A percentile compares a stretch with the other conserved stretches of the same genome.
Conservation (phyloP, 176 grass and related monocot species). For the Cocos nucifera region DNA sequence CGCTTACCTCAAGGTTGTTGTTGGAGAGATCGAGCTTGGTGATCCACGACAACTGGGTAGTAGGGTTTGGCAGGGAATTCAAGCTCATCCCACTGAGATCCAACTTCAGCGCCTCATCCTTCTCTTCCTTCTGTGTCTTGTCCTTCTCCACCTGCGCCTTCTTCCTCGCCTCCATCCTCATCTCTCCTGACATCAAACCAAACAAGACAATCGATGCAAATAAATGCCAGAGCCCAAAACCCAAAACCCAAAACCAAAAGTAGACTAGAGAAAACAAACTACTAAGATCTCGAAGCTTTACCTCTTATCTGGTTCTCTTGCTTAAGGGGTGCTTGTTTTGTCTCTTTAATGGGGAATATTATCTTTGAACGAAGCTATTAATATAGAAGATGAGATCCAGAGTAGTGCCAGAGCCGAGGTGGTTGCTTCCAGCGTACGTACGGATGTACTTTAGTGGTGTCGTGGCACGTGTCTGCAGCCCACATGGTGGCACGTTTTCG, state of each 20-base stretch:
- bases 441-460: background rate
- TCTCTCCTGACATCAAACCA: background rate
- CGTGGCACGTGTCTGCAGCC: background rate
- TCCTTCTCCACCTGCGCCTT: background rate
- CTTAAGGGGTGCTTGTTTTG: no score
- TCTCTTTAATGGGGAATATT: no score
- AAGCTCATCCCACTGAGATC: slow-evolving; percentile 5
- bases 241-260: no score
- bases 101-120: background rate
- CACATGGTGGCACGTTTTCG: no score
- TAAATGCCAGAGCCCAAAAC: no score
- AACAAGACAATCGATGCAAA: no score
- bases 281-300: no score
- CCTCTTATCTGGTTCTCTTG: no score
- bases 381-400: background rate
- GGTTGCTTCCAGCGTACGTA: background rate
- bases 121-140: no score
- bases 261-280: no score
- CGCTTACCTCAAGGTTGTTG: background rate
- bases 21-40: slow-evolving; percentile 6
- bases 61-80: background rate
- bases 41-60: background rate
- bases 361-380: no score
- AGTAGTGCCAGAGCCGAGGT: background rate
- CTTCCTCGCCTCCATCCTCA: background rate